These are phyloP conservation scores for Inga leiocalycina DNA, from an alignment of 306 rosid genomes.

Conservation along the genomic window DNA sequence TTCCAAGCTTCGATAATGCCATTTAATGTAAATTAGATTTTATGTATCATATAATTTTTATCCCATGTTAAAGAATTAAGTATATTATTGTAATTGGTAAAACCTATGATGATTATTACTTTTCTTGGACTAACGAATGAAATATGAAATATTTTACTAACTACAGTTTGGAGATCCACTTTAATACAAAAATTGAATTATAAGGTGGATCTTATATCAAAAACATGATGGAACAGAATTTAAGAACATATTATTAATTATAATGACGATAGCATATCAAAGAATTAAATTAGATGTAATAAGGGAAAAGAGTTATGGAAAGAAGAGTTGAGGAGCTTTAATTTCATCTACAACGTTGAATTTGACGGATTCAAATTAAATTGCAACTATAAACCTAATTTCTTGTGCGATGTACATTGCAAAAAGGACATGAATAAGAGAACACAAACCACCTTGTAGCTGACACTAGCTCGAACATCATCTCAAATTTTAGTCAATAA, in stretches of 20 bases:
- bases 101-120: too few species aligned
- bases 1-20: neutral
- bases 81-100: neutral
- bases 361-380: slow-evolving; percentile 29
- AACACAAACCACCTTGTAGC: slow-evolving; percentile 23
- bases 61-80: neutral
- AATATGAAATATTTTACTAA: too few species aligned
- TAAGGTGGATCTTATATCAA: too few species aligned
- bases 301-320: neutral
- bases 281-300: neutral
- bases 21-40: too few species aligned
- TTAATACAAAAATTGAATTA: too few species aligned
- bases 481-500: neutral
- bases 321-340: neutral
- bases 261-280: too few species aligned
- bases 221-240: too few species aligned
- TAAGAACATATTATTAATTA: too few species aligned
- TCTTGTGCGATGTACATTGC: neutral
- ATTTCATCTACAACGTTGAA: slow-evolving; percentile 1
- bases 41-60: neutral
- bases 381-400: neutral
- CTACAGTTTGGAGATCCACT: too few species aligned
- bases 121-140: too few species aligned
- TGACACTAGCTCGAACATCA: neutral
- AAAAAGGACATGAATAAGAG: slow-evolving; percentile 7